phyloP scores from a whole-genome alignment of 208 protist genomes.

The Trypanosomatidae sp. region DNA sequence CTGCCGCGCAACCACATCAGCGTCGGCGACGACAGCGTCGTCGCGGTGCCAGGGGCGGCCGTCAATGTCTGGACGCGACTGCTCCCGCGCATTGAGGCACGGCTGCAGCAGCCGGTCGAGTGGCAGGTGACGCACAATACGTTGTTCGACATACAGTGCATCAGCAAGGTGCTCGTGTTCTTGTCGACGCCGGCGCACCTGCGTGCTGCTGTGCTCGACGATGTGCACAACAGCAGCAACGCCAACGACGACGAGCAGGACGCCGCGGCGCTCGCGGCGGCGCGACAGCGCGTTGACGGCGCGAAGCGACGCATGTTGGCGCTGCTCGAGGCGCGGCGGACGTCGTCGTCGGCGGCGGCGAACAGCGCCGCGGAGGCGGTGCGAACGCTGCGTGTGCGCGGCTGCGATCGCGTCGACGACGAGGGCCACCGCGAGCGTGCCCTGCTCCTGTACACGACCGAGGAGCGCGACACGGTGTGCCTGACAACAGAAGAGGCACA shows the following conservation, averaged over 20 bases:
- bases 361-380: neutral
- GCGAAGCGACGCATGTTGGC: conserved; percentile 10
- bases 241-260: conserved; percentile 1
- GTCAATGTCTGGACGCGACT: too few relatives aligned
- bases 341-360: neutral
- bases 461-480: neutral
- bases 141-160: conserved; percentile 23
- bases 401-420: neutral
- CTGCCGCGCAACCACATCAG: too few relatives aligned
- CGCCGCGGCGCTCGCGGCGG: neutral
- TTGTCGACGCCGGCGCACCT: conserved; percentile 5
- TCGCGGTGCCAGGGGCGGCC: too few relatives aligned
- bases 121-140: conserved; percentile 11
- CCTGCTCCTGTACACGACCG: neutral
- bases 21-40: too few relatives aligned
- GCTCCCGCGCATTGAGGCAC: conserved; percentile 17
- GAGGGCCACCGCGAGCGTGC: neutral
- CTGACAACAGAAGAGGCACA: neutral
- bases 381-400: neutral
- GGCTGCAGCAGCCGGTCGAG: neutral
- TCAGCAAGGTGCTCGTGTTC: conserved; percentile 26
- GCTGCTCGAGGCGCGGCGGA: neutral
- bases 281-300: conserved; percentile 8
- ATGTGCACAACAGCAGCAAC: too few relatives aligned
- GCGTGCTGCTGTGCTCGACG: too few relatives aligned